Evolutionary conservation across 495 filamentous ascomycete species (phyloP), one percentile per base, ranked within the genome.

Genomic region (Aspergillus carlsbadensis): DNA sequence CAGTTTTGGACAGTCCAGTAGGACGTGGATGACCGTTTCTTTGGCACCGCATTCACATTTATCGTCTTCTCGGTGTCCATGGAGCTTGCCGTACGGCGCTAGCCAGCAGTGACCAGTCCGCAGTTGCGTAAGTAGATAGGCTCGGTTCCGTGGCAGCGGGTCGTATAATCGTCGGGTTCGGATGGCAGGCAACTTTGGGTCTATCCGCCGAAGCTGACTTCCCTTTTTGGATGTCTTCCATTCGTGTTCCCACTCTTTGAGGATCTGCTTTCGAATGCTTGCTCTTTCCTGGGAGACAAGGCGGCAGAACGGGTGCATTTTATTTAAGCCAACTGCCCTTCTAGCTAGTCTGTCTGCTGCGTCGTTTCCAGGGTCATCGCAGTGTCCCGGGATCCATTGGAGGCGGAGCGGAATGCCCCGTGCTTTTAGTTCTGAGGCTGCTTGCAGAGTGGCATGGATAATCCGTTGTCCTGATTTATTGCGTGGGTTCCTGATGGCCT

Each of bases 401-500:
- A 62, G 31, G 11, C 37, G 48, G n/a, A 41, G 14, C n/a, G 6
- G 6, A n/a, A 62, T 45, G 14, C 56, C 51, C 33, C 43, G 34
- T 10, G 54, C 20, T 48, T 58, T 37, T 13, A 56, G 18, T 17
- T 62, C 49, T 6, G 10, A n/a, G 7, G 36, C 60, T 34, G 50
- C 24, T 22, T 58, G 51, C 10, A 34, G 50, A 11, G 55, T 54
- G n/a, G 43, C 50, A 5, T 52, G 18, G 37, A 60, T 56, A 31
- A 60, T 60, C 37, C 18, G 14, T 40, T 60, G 52, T 2, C 48
- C 55, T 20, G 39, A 62, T 21, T 54, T 37, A 29, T 62, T 62
- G 10, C 26, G 6, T 21, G 39, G 5, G n/a, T 58, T 58, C 5
- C 10, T n/a, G 33, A 62, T 54, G 22, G 42, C 55, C 33, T 59